These are phyloP conservation scores for Fraxinus quadrangulata DNA, from an alignment of 257 asterid genomes.

Conservation along the genomic window DNA sequence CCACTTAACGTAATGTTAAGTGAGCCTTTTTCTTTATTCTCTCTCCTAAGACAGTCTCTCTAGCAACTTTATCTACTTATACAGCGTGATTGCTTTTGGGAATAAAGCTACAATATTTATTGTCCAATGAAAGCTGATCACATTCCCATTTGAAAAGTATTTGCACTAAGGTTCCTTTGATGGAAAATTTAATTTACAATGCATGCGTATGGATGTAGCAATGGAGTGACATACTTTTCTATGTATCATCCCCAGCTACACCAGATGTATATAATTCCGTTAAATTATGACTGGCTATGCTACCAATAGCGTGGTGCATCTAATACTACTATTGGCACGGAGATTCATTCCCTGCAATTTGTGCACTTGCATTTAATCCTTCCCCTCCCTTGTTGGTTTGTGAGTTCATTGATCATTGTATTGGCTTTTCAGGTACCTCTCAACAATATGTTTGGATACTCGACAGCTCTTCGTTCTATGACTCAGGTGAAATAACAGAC, in stretches of 20 bases:
- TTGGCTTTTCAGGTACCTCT: slow-evolving; percentile 80
- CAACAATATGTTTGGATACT: slow-evolving; percentile 96
- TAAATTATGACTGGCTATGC: background rate
- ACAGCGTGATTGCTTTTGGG: background rate
- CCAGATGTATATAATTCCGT: background rate
- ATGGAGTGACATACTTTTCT: too few species aligned
- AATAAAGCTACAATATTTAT: background rate
- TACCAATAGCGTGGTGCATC: background rate
- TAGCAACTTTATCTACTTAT: background rate
- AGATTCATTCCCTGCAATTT: background rate
- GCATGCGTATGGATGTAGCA: too few species aligned
- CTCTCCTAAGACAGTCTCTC: background rate
- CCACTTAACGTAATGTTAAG: too few species aligned
- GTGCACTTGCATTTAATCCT: background rate
- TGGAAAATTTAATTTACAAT: too few species aligned
- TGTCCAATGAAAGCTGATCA: background rate
- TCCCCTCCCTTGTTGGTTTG: background rate
- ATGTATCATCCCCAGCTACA: too few species aligned
- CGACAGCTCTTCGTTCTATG: slow-evolving; percentile 96
- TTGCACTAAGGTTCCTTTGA: too few species aligned
- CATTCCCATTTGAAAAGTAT: too few species aligned
- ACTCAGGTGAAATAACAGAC: slow-evolving; percentile 67
- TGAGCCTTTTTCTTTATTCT: background rate
- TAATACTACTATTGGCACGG: background rate
- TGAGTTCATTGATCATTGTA: background rate